phyloP scores from a whole-genome alignment of 768 basidiomycete genomes.

The Leccinum disarticulatum region DNA sequence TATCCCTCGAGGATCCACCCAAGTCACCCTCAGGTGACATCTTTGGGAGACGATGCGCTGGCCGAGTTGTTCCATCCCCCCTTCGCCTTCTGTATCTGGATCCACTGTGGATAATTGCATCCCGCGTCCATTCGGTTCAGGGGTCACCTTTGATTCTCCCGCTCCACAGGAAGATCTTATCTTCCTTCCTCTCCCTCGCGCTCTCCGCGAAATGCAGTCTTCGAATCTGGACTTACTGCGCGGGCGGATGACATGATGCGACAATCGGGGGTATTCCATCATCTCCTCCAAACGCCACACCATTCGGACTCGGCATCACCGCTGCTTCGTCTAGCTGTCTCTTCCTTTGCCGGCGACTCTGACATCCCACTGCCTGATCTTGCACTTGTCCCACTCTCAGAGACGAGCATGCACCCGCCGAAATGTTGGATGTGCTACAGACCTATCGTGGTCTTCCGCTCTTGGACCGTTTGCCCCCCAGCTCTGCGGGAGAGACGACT shows the following conservation, averaged over 20 bases:
- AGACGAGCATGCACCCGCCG: constrained; percentile 55
- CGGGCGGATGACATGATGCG: constrained; percentile 45
- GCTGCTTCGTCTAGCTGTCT: constrained; percentile 24
- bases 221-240: constrained; percentile 80
- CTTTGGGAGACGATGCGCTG: constrained; percentile 71
- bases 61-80: constrained; percentile 35
- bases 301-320: constrained; percentile 12
- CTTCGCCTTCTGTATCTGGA: constrained; percentile 35
- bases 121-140: constrained; percentile 60
- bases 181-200: constrained; percentile 47
- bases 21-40: constrained; percentile 45
- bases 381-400: constrained; percentile 39
- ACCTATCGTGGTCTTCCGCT: constrained; percentile 76
- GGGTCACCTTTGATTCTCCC: constrained; percentile 63
- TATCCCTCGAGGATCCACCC: constrained; percentile 26
- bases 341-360: constrained; percentile 31
- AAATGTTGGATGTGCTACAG: constrained; percentile 80
- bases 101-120: constrained; percentile 33
- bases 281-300: constrained; percentile 3
- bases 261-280: constrained; percentile 13
- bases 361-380: constrained; percentile 29
- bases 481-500: constrained; percentile 64
- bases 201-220: constrained; percentile 81
- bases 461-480: constrained; percentile 62
- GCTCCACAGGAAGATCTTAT: constrained; percentile 43